Percentiles rank a stretch among this genome's conserved stretches.
Evolutionary conservation across 768 basidiomycete species (phyloP).

Genomic region (Tulasnella calospora): DNA sequence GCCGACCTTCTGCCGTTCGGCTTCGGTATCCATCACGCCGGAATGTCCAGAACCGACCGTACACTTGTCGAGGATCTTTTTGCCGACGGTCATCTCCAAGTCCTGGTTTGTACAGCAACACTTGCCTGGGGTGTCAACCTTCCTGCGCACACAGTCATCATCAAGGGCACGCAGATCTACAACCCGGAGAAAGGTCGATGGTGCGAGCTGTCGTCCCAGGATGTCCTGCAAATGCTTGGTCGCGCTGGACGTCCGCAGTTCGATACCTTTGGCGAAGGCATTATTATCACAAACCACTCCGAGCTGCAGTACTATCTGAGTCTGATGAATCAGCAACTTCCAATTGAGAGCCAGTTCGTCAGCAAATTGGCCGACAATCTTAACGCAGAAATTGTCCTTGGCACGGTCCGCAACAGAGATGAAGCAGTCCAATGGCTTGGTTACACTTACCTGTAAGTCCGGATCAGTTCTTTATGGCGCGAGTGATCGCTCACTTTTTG

Average conservation of each 20-base stretch:
- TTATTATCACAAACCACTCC: constrained; percentile 96
- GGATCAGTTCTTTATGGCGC: constrained; percentile 4
- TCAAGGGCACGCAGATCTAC: constrained; percentile 99
- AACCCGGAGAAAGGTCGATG: constrained; percentile 98
- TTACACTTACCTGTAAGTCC: constrained; percentile 80
- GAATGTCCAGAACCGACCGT: constrained; percentile 89
- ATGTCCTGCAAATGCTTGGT: constrained; percentile 97
- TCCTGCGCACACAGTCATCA: constrained; percentile 95
- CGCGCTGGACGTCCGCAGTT: constrained; percentile 96
- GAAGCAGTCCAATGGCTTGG: constrained; percentile 98
- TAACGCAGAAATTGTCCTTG: constrained; percentile 95
- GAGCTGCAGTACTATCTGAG: constrained; percentile 97
- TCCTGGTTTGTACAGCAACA: constrained; percentile 94
- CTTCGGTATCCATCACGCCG: constrained; percentile 96
- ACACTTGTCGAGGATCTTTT: constrained; percentile 92
- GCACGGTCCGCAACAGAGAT: constrained; percentile 89
- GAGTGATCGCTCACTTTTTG: constrained; percentile 25
- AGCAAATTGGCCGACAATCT: constrained; percentile 88
- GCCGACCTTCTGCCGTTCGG: constrained; percentile 92
- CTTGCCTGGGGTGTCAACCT: constrained; percentile 99
- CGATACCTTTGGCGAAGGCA: constrained; percentile 94
- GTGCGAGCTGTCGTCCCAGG: constrained; percentile 92
- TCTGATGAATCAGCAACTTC: constrained; percentile 92
- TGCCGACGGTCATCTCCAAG: constrained; percentile 84
- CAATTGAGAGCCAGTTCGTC: constrained; percentile 95